Base-by-base conservation (phyloP, 129 eudicot species). In the Centella asiatica region DNA sequence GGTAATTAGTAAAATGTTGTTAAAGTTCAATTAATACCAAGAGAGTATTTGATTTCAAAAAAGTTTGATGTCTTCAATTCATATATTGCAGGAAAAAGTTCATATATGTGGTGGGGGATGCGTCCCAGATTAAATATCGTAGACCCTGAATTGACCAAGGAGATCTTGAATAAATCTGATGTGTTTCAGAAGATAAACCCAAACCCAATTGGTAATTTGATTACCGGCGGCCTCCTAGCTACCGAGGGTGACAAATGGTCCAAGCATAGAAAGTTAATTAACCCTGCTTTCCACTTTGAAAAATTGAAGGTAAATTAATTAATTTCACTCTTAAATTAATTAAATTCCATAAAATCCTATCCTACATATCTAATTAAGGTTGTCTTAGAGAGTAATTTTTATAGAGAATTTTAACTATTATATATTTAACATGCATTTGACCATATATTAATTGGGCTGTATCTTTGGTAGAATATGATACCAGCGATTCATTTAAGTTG, bases 161-260 rank as follows among this genome's bases (percentile, higher is more conserved):
- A 73, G 25, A 36, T 73, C 19, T 59, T 68, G 27, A 11, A 59
- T 4, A 73, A 46, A 17, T 32, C 57, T 10, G 46, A 56, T 45
- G 29, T 26, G 24, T 85, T 81, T 66, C 85, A 54, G 0, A 81
- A 77, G 61, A 77, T 80, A 40, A 70, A 55, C 15, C 84, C 77
- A 1, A 73, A 77, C 39, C 80, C 80, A 5, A 39, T 85, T 20
- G 78, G 69, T 23, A 70, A 78, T 49, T 62, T 70, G 25, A 4
- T 85, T 2, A 6, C 68, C 10, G 66, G 78, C 11, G 88, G 94
- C 10, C 78, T 85, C 32, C 4, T 68, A 60, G 32, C 60, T 46
- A 9, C 66, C 18, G 83, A 81, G 71, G 83, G 78, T 32, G 75
- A 81, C 34, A 75, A 72, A 75, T 85, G 94, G 94, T 44, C 65